Evolutionary conservation across 1,284 basidiomycete genomes (phyloP), one percentile per base, ranked within the genome.

Genomic region (Leccinum insolens): DNA sequence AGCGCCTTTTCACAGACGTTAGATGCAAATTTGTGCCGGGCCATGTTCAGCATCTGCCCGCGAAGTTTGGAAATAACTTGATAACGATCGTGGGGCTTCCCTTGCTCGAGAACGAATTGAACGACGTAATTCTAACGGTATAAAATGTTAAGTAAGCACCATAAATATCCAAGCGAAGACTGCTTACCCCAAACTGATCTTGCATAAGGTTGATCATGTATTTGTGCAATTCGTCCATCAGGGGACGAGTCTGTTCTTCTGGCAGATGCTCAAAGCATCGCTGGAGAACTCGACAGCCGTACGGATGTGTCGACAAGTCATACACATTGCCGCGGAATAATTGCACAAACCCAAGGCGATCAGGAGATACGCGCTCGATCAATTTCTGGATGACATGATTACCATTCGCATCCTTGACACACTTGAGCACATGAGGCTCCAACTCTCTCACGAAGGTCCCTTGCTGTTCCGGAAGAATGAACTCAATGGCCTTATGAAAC

Each of bases 1-100:
- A 98, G 85, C 2, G 95, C 95, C 79, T 96, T 95, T 82, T 99
- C 98, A 77, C 95, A 93, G 20, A 99, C 98, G 75, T 99, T 99
- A 6, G 94, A 96, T 1, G 97, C 96, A 76, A 97, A 99, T 80
- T 99, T 99, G 82, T 98, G 96, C 61, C 90, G 88, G 2, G 93
- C 87, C 85, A 96, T 88, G 69, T 85, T 82, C 41, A 96, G 79
- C 76, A 99, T 87, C 73, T 93, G 89, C 2, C 95, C 93, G 25
- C 88, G 89, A 68, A 98, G 86, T 74, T 89, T 88, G 11, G 80
- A 80, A 67, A 98, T 85, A 61, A 98, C 88, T 67, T 86, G 81
- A 7, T 83, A 82, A 63, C 88, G 87, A 78, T 99, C 96, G 9
- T 88, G 83, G 3, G 83, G 81, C 69, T 85, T 84, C 2, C 95